phyloP scores from a whole-genome alignment of 371 early-diverging fungal genomes.

The Haplosporangium sp. region DNA sequence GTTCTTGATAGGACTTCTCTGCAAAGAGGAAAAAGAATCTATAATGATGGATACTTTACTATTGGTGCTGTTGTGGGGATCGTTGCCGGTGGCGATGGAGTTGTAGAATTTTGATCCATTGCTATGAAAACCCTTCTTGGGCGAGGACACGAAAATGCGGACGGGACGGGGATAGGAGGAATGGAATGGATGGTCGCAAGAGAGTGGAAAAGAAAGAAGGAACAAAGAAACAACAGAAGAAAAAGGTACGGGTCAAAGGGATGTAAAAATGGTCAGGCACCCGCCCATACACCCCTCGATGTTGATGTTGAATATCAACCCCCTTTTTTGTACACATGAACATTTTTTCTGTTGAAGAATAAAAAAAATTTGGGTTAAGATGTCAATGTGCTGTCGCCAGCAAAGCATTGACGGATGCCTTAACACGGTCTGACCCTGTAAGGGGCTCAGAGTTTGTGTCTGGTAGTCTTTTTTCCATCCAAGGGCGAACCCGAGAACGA shows the following conservation, averaged over 20 bases:
- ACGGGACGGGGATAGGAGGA: background rate
- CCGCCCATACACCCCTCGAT: slow-evolving; percentile 1
- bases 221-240: slow-evolving; percentile 4
- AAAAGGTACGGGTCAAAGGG: background rate
- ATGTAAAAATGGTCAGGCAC: background rate
- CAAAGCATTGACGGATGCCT: slow-evolving; percentile 49
- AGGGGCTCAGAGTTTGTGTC: slow-evolving; percentile 30
- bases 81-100: slow-evolving; percentile 5
- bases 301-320: background rate
- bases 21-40: too few species aligned
- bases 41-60: background rate
- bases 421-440: slow-evolving; percentile 37
- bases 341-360: background rate
- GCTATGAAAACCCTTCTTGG: background rate
- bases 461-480: slow-evolving; percentile 39
- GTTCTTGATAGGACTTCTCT: too few species aligned
- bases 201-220: background rate
- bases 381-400: slow-evolving; percentile 44
- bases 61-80: slow-evolving; percentile 17
- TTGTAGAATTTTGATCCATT: slow-evolving; percentile 10
- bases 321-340: slow-evolving; percentile 13
- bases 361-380: slow-evolving; percentile 47
- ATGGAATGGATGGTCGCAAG: background rate
- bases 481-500: slow-evolving; percentile 14
- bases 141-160: background rate